Conservation (phyloP, 202 grass and related monocot species). For the Panicum hallii region DNA sequence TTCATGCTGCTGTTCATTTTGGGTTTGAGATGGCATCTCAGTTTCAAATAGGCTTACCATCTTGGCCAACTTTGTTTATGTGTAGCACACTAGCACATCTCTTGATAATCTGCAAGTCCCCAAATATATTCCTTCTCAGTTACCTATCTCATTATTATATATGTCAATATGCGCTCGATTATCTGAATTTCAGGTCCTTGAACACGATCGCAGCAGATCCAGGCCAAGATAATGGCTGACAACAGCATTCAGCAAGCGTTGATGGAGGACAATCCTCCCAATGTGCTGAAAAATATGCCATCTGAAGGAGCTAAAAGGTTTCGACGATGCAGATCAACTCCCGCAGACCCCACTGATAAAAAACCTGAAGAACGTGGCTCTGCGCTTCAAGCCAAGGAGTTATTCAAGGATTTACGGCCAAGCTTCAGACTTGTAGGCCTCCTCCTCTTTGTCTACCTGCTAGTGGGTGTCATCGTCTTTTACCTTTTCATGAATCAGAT, state of each 20-base stretch:
- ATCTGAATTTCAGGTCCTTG: constrained; percentile 3
- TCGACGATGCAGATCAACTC: constrained; percentile 54
- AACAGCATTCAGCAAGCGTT: constrained; percentile 44
- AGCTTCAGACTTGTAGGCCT: constrained; percentile 65
- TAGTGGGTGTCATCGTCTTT: constrained; percentile 61
- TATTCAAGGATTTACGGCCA: constrained; percentile 55
- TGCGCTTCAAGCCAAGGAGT: constrained; percentile 52
- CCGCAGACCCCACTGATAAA: constrained; percentile 40
- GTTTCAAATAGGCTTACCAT: not conserved
- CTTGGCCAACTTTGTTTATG: not conserved
- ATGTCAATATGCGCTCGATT: not conserved
- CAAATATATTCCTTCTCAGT: not conserved
- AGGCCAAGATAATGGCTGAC: constrained; percentile 53
- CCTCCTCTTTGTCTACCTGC: constrained; percentile 74
- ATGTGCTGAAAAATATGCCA: constrained; percentile 25
- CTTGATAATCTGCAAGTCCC: not conserved
- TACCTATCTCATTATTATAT: not conserved
- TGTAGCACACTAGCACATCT: constrained; percentile 32
- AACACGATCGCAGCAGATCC: constrained; percentile 11
- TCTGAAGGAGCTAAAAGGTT: constrained; percentile 53
- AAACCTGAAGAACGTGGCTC: constrained; percentile 35
- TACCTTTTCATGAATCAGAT: constrained; percentile 78
- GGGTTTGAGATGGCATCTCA: not conserved
- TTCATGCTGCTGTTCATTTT: constrained; percentile 9
- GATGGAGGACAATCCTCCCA: constrained; percentile 37